Conservation (phyloP, 306 rosid species). For the Cucurbita argyrosperma region DNA sequence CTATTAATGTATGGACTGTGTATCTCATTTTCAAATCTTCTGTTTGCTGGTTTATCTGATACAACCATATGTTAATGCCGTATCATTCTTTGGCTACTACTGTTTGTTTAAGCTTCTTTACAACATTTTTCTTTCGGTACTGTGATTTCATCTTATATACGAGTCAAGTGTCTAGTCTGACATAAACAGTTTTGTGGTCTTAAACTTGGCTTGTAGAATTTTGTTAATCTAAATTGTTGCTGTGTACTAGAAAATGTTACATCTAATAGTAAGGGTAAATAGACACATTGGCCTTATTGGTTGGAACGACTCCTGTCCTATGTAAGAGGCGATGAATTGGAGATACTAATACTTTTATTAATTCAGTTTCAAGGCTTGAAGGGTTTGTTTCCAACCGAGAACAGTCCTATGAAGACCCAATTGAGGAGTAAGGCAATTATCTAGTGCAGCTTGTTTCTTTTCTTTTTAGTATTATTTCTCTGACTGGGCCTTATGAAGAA, state of each 20-base stretch:
- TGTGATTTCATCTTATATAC: neutral
- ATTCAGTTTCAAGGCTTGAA: constrained; percentile 91
- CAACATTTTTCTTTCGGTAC: neutral
- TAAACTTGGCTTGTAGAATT: neutral
- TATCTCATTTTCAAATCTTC: neutral
- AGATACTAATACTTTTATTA: constrained; percentile 17
- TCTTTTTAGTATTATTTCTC: neutral
- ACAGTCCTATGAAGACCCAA: constrained; percentile 96
- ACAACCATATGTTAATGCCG: neutral
- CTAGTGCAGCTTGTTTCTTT: constrained; percentile 2
- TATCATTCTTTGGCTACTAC: neutral
- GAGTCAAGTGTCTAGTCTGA: neutral
- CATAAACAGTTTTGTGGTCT: neutral
- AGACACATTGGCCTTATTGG: neutral
- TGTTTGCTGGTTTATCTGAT: neutral
- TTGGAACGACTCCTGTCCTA: neutral
- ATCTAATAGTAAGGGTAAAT: neutral
- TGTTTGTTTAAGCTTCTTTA: neutral
- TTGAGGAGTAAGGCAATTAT: constrained; percentile 76
- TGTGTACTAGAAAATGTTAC: neutral
- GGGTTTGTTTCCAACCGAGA: constrained; percentile 98
- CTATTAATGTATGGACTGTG: neutral
- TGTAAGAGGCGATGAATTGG: constrained; percentile 2
- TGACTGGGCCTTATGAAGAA: constrained; percentile 11
- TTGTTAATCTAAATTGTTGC: neutral